Percentiles rank a stretch among this genome's conserved stretches.
phyloP scores from a whole-genome alignment of 2,329 filamentous ascomycete species.

The Apiospora phragmitis region DNA sequence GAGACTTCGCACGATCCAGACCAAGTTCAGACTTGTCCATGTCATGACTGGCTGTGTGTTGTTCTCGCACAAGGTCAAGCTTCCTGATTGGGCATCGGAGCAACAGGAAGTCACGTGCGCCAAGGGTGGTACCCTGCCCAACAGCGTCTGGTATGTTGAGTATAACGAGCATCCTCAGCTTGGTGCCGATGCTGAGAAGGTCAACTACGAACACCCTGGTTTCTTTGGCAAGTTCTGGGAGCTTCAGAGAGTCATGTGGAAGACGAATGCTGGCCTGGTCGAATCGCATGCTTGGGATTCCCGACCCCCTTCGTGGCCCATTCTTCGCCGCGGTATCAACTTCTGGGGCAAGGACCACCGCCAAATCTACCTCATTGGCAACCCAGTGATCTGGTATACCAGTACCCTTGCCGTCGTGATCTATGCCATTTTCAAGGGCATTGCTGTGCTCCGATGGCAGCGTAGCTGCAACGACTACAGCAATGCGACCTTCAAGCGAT shows the following conservation, averaged over 20 bases:
- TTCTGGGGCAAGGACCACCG: conserved; percentile 96
- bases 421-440: conserved; percentile 81
- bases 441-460: conserved; percentile 91
- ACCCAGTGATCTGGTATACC: conserved; percentile 93
- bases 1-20: conserved; percentile 88
- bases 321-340: conserved; percentile 92
- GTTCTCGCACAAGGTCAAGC: conserved; percentile 98
- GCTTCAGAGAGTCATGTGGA: conserved; percentile 98
- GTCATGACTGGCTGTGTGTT: conserved; percentile 95
- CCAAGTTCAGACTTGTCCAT: conserved; percentile 93
- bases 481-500: conserved; percentile 84
- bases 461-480: conserved; percentile 86
- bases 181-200: conserved; percentile 77
- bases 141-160: conserved; percentile 97
- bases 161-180: conserved; percentile 82
- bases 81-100: conserved; percentile 96
- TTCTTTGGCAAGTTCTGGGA: conserved; percentile 99
- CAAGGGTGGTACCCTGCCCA: conserved; percentile 84
- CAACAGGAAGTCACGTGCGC: conserved; percentile 99
- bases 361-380: conserved; percentile 95
- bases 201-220: conserved; percentile 91
- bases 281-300: conserved; percentile 99
- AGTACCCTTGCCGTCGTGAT: conserved; percentile 75
- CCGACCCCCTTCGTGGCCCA: conserved; percentile 88
- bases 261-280: conserved; percentile 91